Evolutionary conservation across 225 moss, liverwort and hornwort genomes (phyloP).

Genomic region (Sphagnum contortum): DNA sequence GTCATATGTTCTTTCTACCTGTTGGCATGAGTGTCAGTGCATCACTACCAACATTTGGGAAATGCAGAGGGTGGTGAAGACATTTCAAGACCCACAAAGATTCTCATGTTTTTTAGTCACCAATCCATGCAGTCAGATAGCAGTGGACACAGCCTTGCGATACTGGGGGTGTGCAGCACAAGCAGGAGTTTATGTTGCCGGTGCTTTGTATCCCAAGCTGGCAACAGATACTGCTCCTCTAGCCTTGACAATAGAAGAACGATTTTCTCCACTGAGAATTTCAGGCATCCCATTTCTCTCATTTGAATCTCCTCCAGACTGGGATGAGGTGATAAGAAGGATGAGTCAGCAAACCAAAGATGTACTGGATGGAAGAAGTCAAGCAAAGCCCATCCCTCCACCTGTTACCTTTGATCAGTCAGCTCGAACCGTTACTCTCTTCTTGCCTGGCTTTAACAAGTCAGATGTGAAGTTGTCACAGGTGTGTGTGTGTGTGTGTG

Average conservation of each 20-base stretch:
- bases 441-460: slow-evolving; percentile 89
- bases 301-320: slow-evolving; percentile 41
- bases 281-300: slow-evolving; percentile 46
- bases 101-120: slow-evolving; percentile 76
- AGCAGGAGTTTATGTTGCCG: slow-evolving; percentile 71
- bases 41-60: too few relatives aligned
- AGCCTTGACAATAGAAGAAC: slow-evolving; percentile 22
- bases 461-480: slow-evolving; percentile 87
- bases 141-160: slow-evolving; percentile 70
- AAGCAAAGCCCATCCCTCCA: slow-evolving; percentile 27
- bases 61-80: slow-evolving; percentile 55
- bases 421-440: slow-evolving; percentile 66
- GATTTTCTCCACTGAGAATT: slow-evolving; percentile 49
- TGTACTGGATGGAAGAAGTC: slow-evolving; percentile 35
- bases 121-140: slow-evolving; percentile 47
- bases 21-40: too few relatives aligned
- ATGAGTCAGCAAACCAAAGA: slow-evolving; percentile 46
- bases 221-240: slow-evolving; percentile 17
- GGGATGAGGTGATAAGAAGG: slow-evolving; percentile 49
- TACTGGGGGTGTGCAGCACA: slow-evolving; percentile 96
- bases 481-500: slow-evolving; percentile 22
- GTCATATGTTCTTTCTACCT: too few relatives aligned
- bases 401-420: slow-evolving; percentile 62
- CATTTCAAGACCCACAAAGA: slow-evolving; percentile 63
- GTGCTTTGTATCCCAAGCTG: slow-evolving; percentile 40